A percentile compares a stretch with the other conserved stretches of the same genome.
Evolutionary conservation across 2,329 filamentous ascomycete genomes (phyloP).

Genomic region (Diatrype stigma): DNA sequence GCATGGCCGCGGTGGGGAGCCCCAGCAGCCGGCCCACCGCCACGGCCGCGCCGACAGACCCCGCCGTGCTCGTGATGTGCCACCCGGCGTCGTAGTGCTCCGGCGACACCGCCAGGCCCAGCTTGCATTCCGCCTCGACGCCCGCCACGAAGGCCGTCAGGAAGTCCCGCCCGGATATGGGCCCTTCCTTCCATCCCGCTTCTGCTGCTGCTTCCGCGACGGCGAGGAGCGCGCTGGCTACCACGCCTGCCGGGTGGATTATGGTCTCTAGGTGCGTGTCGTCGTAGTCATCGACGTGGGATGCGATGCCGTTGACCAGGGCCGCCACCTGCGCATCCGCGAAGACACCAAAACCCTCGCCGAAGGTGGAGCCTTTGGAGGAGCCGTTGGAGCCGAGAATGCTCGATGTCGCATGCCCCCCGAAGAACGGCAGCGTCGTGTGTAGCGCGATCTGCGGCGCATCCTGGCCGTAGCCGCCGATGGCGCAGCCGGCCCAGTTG

Average conservation of each 20-base stretch:
- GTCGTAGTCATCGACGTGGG: conserved; percentile 54
- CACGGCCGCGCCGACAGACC: conserved; percentile 49
- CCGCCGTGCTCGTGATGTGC: conserved; percentile 51
- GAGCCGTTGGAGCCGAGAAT: conserved; percentile 28
- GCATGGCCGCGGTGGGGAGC: conserved; percentile 34
- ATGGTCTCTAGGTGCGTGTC: conserved; percentile 53
- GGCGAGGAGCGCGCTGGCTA: conserved; percentile 46
- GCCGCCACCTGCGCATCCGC: conserved; percentile 46
- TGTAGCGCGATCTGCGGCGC: conserved; percentile 33
- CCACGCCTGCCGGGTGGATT: conserved; percentile 50
- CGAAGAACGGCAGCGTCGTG: conserved; percentile 23
- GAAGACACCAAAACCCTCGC: conserved; percentile 10
- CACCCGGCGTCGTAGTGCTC: conserved; percentile 53
- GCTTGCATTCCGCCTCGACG: conserved; percentile 49
- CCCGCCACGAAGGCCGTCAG: conserved; percentile 48
- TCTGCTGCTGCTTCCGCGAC: conserved; percentile 39
- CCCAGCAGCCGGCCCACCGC: conserved; percentile 44
- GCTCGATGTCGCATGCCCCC: conserved; percentile 26
- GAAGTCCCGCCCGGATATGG: conserved; percentile 41
- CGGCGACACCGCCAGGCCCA: conserved; percentile 48
- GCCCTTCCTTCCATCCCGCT: no score
- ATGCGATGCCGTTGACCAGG: conserved; percentile 50
- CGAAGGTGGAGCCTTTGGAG: conserved; percentile 21
- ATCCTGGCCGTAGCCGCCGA: conserved; percentile 45
- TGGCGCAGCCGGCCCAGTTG: conserved; percentile 51